Evolutionary conservation across 805 yeast species (phyloP).

Genomic region (Sporopachydermia lactativora): DNA sequence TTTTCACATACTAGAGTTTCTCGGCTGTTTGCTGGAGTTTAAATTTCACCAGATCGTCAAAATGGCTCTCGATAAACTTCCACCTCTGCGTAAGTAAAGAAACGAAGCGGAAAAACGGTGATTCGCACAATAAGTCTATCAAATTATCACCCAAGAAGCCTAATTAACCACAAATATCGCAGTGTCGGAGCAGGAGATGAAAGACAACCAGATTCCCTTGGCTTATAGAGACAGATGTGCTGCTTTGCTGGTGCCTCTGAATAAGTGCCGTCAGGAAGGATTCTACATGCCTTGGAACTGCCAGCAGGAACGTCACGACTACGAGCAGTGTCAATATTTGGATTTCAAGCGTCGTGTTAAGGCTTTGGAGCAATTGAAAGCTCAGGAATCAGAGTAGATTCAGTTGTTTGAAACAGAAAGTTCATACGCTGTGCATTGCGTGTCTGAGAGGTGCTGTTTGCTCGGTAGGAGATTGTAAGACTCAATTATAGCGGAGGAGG

Average conservation of each 20-base stretch:
- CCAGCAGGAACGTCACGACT: conserved; percentile 60
- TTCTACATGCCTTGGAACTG: conserved; percentile 59
- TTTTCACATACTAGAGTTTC: no score
- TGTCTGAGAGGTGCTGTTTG: no score
- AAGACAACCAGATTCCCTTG: conserved; percentile 61
- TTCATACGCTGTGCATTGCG: no score
- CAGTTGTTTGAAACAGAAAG: no score
- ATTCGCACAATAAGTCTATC: conserved; percentile 9
- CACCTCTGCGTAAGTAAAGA: conserved; percentile 26
- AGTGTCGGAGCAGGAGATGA: conserved; percentile 79
- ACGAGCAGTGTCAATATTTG: conserved; percentile 75
- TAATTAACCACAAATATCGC: no score
- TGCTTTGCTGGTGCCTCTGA: conserved; percentile 40
- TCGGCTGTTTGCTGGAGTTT: no score
- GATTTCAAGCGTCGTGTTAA: conserved; percentile 72
- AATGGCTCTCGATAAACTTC: conserved; percentile 25
- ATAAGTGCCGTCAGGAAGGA: conserved; percentile 45
- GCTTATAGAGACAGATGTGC: conserved; percentile 82
- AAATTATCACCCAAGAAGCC: conserved; percentile 10
- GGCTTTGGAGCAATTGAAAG: conserved; percentile 48
- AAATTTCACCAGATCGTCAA: no score
- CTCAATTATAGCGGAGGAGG: no score
- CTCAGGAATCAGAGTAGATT: no score
- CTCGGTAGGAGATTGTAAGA: no score
- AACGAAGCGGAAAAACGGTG: no score